phyloP scores from a whole-genome alignment of 108 stramenopile genomes.

The Epithemia pelagica region DNA sequence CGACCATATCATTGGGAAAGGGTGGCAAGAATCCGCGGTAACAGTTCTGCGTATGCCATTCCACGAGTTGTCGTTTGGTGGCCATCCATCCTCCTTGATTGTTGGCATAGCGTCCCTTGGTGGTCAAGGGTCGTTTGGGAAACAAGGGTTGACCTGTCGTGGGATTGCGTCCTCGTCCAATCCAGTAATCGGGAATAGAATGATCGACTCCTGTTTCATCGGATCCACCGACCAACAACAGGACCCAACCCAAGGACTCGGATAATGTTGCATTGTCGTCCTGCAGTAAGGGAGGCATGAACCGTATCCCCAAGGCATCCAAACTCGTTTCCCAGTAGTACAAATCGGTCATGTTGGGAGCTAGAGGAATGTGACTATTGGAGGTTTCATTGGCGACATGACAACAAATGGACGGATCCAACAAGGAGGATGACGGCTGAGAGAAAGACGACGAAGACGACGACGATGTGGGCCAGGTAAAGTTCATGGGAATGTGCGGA shows the following conservation, averaged over 20 bases:
- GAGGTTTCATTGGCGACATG: conserved; percentile 16
- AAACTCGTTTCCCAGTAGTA: conserved; percentile 74
- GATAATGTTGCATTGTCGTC: no score
- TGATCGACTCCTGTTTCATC: no score
- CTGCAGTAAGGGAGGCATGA: no score
- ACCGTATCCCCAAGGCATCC: conserved; percentile 45
- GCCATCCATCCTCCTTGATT: conserved; percentile 81
- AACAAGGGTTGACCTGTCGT: conserved; percentile 8
- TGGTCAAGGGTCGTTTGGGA: conserved; percentile 34
- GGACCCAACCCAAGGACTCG: conserved; percentile 47
- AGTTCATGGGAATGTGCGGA: neutral
- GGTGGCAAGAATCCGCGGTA: conserved; percentile 64
- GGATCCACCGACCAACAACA: conserved; percentile 27
- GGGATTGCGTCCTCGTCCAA: neutral
- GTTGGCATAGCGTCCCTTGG: conserved; percentile 42
- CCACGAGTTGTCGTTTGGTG: conserved; percentile 44
- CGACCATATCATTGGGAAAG: conserved; percentile 43
- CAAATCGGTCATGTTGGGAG: conserved; percentile 30
- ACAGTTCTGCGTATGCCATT: conserved; percentile 48
- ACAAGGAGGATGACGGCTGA: neutral
- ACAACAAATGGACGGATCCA: conserved; percentile 58
- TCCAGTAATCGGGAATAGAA: no score
- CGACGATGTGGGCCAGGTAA: neutral
- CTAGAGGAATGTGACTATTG: conserved; percentile 11
- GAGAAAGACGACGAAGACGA: no score